phyloP scores from a whole-genome alignment of 768 basidiomycete species.

The Suillus brevipes region DNA sequence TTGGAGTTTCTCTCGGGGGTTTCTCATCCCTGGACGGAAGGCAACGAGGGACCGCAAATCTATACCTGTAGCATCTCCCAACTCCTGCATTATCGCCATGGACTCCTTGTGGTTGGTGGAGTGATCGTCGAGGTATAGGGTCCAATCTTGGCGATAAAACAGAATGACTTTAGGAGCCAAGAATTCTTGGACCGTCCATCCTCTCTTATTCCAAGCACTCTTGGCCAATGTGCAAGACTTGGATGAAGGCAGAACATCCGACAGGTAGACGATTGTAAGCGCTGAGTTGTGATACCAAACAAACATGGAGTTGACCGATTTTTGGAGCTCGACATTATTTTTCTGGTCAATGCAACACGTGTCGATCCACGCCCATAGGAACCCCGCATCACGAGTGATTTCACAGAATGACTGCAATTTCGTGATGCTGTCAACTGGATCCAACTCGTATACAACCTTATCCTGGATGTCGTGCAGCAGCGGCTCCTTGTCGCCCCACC shows the following conservation, averaged over 20 bases:
- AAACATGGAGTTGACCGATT: conserved; percentile 32
- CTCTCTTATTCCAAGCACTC: conserved; percentile 22
- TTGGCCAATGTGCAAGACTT: neutral
- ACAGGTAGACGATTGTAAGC: conserved; percentile 27
- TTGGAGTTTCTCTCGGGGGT: neutral
- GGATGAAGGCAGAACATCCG: conserved; percentile 15
- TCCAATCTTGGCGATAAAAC: conserved; percentile 27
- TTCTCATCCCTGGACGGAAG: neutral
- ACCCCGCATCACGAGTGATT: conserved; percentile 28
- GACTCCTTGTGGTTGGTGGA: neutral
- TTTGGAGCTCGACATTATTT: conserved; percentile 23
- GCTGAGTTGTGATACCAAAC: conserved; percentile 27
- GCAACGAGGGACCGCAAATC: neutral
- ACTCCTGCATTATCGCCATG: neutral
- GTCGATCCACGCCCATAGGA: conserved; percentile 30
- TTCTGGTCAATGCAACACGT: conserved; percentile 30
- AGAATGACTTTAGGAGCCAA: conserved; percentile 27
- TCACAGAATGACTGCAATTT: conserved; percentile 32
- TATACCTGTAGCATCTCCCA: neutral
- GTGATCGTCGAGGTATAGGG: conserved; percentile 1
- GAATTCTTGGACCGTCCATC: conserved; percentile 31
- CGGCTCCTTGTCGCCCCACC: conserved; percentile 23
- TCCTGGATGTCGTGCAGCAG: conserved; percentile 18
- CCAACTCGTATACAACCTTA: conserved; percentile 22
- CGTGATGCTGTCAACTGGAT: neutral